A percentile compares a stretch with the other conserved stretches of the same genome.
Evolutionary conservation across 2,329 filamentous ascomycete genomes (phyloP).

Genomic region (Penicillium sp.): DNA sequence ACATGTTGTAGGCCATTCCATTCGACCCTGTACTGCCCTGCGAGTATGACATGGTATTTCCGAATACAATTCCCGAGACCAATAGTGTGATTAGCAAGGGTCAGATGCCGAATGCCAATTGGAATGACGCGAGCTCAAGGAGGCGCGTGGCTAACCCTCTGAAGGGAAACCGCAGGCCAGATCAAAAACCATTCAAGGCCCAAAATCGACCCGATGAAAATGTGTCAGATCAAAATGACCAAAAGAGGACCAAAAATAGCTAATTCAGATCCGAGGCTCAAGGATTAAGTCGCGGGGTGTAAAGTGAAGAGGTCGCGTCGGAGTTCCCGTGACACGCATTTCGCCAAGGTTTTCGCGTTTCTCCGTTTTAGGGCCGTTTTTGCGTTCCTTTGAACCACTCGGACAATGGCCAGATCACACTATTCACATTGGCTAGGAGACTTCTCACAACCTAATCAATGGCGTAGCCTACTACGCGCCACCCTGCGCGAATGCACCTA

Average conservation of each 20-base stretch:
- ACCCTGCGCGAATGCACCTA: conserved; percentile 63
- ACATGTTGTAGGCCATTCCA: conserved; percentile 41
- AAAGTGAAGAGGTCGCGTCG: conserved; percentile 23
- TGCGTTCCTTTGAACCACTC: neutral
- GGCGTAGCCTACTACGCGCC: conserved; percentile 55
- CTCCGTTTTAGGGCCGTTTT: conserved; percentile 16
- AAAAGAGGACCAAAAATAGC: neutral
- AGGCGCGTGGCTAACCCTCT: conserved; percentile 35
- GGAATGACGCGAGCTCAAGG: conserved; percentile 32
- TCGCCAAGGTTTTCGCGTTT: conserved; percentile 29
- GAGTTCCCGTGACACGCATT: conserved; percentile 24
- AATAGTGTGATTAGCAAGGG: conserved; percentile 11
- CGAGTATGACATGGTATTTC: conserved; percentile 39
- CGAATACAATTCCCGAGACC: neutral
- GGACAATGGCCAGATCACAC: conserved; percentile 5
- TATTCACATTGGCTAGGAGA: conserved; percentile 25
- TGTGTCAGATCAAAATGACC: conserved; percentile 4
- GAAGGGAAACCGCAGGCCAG: conserved; percentile 24
- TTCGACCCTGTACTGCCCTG: conserved; percentile 44
- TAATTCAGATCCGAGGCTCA: conserved; percentile 1
- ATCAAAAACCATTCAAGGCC: conserved; percentile 18
- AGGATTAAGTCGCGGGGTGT: conserved; percentile 24
- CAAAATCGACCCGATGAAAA: conserved; percentile 10
- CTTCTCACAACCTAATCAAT: conserved; percentile 21
- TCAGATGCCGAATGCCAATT: conserved; percentile 28